phyloP scores from a whole-genome alignment of 2,329 filamentous ascomycete genomes.

The Fusarium illudens region DNA sequence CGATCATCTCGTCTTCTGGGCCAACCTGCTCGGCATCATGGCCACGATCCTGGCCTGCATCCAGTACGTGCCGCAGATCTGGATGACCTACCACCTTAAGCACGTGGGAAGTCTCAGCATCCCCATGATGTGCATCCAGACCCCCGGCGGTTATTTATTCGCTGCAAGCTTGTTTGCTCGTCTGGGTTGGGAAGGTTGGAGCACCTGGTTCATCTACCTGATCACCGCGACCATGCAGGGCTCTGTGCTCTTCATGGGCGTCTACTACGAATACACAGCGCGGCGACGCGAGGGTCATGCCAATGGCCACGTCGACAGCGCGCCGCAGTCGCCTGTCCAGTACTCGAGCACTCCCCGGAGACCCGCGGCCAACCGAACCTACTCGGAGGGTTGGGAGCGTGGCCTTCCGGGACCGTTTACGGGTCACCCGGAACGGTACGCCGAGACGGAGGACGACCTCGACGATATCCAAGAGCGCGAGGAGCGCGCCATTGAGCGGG shows the following conservation, averaged over 20 bases:
- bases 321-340: constrained; percentile 43
- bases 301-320: constrained; percentile 36
- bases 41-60: constrained; percentile 81
- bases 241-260: constrained; percentile 78
- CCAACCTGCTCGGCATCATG: constrained; percentile 83
- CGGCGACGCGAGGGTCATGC: constrained; percentile 45
- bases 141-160: constrained; percentile 90
- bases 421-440: constrained; percentile 61
- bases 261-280: constrained; percentile 73
- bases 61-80: constrained; percentile 96
- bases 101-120: constrained; percentile 92
- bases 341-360: constrained; percentile 43
- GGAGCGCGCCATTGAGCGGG: constrained; percentile 58
- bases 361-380: constrained; percentile 53
- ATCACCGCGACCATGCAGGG: constrained; percentile 89
- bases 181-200: constrained; percentile 87
- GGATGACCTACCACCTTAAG: constrained; percentile 85
- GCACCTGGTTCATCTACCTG: constrained; percentile 91
- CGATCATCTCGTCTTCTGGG: constrained; percentile 76
- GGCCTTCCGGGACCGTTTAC: constrained; percentile 61
- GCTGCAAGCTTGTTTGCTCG: constrained; percentile 83
- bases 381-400: constrained; percentile 61
- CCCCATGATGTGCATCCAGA: constrained; percentile 98
- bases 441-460: constrained; percentile 60
- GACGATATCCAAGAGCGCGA: constrained; percentile 61